phyloP scores from a whole-genome alignment of 257 asterid species.

The Asclepias syriaca region DNA sequence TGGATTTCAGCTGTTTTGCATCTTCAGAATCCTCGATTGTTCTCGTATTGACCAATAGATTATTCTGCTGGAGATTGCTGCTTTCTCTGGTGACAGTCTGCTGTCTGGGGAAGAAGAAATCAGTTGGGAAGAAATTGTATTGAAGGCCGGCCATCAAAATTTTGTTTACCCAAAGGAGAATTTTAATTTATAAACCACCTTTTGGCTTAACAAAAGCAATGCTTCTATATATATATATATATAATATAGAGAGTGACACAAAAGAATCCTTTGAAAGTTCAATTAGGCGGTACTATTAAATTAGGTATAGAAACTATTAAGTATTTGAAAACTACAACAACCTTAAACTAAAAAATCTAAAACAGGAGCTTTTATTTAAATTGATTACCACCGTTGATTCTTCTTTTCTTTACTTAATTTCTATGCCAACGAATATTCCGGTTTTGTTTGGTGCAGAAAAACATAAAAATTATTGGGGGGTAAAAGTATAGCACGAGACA shows the following conservation, averaged over 20 bases:
- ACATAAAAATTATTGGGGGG: too few relatives aligned
- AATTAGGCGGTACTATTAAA: not conserved
- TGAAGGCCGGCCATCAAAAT: slow-evolving; percentile 54
- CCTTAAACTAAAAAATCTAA: not conserved
- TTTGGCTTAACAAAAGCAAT: not conserved
- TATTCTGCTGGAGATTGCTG: slow-evolving; percentile 25
- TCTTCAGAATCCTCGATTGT: slow-evolving; percentile 25
- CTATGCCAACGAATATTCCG: not conserved
- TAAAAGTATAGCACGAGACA: not conserved
- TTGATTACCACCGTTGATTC: not conserved
- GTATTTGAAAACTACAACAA: not conserved
- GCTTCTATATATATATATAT: not conserved
- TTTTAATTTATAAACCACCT: not conserved
- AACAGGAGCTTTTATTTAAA: not conserved
- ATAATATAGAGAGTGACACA: not conserved
- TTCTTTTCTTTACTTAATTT: too few relatives aligned
- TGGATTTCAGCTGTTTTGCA: slow-evolving; percentile 14
- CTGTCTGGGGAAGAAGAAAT: slow-evolving; percentile 43
- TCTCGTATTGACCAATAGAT: slow-evolving; percentile 23
- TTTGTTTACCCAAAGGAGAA: not conserved
- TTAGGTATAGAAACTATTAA: not conserved
- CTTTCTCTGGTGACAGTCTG: slow-evolving; percentile 25
- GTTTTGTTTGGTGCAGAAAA: not conserved
- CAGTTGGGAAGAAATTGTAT: slow-evolving; percentile 57
- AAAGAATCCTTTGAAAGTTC: not conserved